Evolutionary conservation across 495 filamentous ascomycete genomes (phyloP), one percentile per base, ranked within the genome.

Genomic region (Polyplosphaeria fusca): DNA sequence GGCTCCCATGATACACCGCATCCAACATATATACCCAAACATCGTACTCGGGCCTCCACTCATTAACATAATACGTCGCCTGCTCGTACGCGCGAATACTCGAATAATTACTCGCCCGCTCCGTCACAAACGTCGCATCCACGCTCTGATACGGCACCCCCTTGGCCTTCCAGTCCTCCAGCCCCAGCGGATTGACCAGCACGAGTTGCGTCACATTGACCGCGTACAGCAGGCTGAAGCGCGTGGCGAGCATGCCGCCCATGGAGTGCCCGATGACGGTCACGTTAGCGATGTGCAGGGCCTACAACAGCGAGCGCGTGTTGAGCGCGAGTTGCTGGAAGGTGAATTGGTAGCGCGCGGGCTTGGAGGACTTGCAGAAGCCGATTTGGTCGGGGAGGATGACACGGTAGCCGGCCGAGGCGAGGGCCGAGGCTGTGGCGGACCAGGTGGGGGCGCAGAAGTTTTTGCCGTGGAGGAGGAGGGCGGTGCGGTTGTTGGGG

Each of bases 301-400:
- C 13, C 5, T 12, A 9, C 20, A 78, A 47, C 2, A 78, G 65
- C 23, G 50, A 61, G 41, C 62, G 59, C 46, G 72, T 75, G 62
- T 78, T 76, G 24, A 65, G 65, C 2, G 72, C 66, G 5, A 77
- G 65, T 57, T 74, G 73, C 20, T 71, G 66, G 7, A 77, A 53
- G 28, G 58, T 73, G 62, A 73, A 78, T 60, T 76, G 71, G 56
- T 78, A 77, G 12, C 41, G 47, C 13, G 48, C 43, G 2, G 75
- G 73, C 57, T 78, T 77, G 9, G 70, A 68, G n/a, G 71, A 74
- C 61, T 76, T 76, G 70, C 75, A 77, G 42, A 73, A 77, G 35
- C 75, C 75, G 45, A 77, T 52, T 55, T 77, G 74, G 55, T 77
- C 75, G 1, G 71, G 72, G 1, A 76, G 28, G 47, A 77, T 72